phyloP scores from a whole-genome alignment of 768 basidiomycete species.

The Dictyophora rubrovolvata region DNA sequence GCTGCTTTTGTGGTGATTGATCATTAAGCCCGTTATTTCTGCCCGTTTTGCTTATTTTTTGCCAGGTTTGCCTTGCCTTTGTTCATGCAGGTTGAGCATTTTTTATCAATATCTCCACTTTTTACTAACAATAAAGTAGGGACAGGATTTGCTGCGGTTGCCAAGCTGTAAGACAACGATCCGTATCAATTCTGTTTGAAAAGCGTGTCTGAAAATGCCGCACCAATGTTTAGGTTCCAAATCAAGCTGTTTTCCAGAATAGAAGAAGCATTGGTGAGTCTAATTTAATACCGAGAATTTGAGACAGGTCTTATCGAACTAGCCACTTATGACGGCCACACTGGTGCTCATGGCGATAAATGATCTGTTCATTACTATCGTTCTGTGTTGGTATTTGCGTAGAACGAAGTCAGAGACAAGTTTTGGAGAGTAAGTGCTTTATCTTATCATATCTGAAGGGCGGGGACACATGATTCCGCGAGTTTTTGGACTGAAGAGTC shows the following conservation, averaged over 20 bases:
- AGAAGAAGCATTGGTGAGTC: background rate
- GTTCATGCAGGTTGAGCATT: conserved; percentile 1
- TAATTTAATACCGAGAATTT: background rate
- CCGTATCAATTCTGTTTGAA: background rate
- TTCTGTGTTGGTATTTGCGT: background rate
- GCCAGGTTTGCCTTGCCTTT: background rate
- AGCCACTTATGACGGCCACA: conserved; percentile 2
- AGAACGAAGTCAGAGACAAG: background rate
- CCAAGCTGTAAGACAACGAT: background rate
- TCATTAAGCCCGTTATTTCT: background rate
- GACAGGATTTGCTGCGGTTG: conserved; percentile 1
- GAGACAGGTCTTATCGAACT: background rate
- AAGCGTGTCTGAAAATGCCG: background rate
- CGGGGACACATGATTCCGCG: too few relatives aligned
- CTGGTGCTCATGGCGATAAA: conserved; percentile 5
- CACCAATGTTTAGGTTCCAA: background rate
- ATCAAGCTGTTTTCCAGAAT: conserved; percentile 3
- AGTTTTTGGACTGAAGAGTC: too few relatives aligned
- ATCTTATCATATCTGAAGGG: too few relatives aligned
- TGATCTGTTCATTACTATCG: conserved; percentile 2
- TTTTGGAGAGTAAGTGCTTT: background rate
- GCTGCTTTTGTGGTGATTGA: background rate
- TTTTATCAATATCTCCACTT: background rate
- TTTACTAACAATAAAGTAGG: background rate
- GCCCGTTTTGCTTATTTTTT: background rate